These are phyloP conservation scores for Venturia pyrina DNA, from an alignment of 2,329 filamentous ascomycete species.

Conservation along the genomic window DNA sequence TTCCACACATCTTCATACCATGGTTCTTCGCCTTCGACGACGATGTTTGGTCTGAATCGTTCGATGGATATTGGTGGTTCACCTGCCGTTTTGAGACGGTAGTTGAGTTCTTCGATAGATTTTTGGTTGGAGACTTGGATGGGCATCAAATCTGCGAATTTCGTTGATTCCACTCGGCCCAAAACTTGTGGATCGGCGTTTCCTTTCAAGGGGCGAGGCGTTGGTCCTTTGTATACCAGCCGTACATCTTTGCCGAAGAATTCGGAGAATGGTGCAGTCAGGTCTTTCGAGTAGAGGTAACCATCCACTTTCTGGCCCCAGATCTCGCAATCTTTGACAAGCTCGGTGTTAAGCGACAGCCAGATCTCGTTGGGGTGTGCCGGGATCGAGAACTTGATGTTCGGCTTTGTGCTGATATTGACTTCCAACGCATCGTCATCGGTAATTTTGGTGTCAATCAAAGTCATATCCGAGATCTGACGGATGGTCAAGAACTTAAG, in stretches of 20 bases:
- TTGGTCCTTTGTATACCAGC: constrained; percentile 53
- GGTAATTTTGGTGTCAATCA: constrained; percentile 41
- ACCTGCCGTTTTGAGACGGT: constrained; percentile 33
- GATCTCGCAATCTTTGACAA: constrained; percentile 40
- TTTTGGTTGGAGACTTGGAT: constrained; percentile 46
- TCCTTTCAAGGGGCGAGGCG: constrained; percentile 42
- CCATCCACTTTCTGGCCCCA: constrained; percentile 51
- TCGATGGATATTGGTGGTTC: constrained; percentile 46
- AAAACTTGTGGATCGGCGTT: constrained; percentile 46
- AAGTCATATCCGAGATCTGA: constrained; percentile 50
- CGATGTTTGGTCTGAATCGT: constrained; percentile 54
- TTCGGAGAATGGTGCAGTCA: constrained; percentile 44
- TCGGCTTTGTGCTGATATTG: constrained; percentile 32
- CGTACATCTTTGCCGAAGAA: constrained; percentile 48
- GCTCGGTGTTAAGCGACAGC: constrained; percentile 43
- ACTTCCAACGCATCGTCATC: constrained; percentile 39
- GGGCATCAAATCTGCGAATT: constrained; percentile 52
- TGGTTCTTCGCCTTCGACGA: constrained; percentile 44
- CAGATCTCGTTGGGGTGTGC: constrained; percentile 44
- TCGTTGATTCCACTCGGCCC: constrained; percentile 43
- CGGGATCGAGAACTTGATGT: constrained; percentile 39
- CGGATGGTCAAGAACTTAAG: constrained; percentile 54
- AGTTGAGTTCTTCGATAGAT: constrained; percentile 49
- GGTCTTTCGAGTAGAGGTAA: constrained; percentile 39
- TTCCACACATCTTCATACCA: constrained; percentile 59